Evolutionary conservation across 2,329 filamentous ascomycete genomes (phyloP), one percentile per base, ranked within the genome.

Genomic region (Rhinocladiella similis): DNA sequence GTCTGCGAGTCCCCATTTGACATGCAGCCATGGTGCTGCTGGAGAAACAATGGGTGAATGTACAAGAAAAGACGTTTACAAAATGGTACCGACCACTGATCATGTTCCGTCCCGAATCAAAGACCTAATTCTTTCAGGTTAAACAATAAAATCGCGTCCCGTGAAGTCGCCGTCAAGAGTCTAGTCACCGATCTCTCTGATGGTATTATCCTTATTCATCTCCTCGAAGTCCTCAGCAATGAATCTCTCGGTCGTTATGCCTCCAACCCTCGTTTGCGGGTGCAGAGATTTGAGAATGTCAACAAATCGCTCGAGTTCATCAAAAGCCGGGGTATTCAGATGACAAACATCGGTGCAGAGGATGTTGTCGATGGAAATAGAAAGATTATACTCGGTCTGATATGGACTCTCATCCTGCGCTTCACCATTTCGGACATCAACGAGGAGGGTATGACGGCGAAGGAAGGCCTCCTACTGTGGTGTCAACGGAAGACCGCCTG

Each of bases 341-440:
- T 99, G 87, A 97, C 91, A 65, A 99, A 99, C 67, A 97, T 97
- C 68, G 94, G 94, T 51, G 94, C 94, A 6, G 94, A 97, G 74
- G 94, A 99, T 80, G 90, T 99, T 20, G 94, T 99, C 27, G 93
- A 99, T 73, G 94, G 94, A 35, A 99, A 97, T 73, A 84, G 89
- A 66, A 99, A 97, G 80, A 97, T 99, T 69, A 96, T 97, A 58
- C 81, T 99, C 27, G 94, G 94, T 27, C 80, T 99, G 66, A 97
- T 99, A 74, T 99, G 94, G 94, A 99, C 92, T 5, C 81, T 99
- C 61, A 99, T 99, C 87, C 80, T 97, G 64, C 84, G 94, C 49
- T 99, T 99, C 73, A 99, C 94, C 65, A 99, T 99, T 72, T 97
- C 88, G 72, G 94, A 99, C 74, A 99, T 99, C 78, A 97, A 95